These are phyloP conservation scores for Diplosphaera chodatii DNA, from an alignment of 139 green algal genomes.

Conservation along the genomic window DNA sequence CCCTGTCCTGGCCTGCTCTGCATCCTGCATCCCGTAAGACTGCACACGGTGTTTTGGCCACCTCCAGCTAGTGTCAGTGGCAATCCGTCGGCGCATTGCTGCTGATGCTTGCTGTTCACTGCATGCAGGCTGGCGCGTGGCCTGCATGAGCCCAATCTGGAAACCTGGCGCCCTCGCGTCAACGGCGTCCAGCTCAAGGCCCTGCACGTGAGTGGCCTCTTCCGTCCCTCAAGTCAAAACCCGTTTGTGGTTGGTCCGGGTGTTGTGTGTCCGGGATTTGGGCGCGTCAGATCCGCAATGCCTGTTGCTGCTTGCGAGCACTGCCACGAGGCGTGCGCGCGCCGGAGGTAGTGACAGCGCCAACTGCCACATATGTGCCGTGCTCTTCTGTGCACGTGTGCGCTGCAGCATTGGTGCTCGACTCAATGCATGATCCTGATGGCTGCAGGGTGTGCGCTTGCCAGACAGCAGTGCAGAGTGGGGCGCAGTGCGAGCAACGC, in stretches of 20 bases:
- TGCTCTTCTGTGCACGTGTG: too few relatives aligned
- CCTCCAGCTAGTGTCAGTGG: too few relatives aligned
- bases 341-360: too few relatives aligned
- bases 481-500: slow-evolving; percentile 8
- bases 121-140: slow-evolving; percentile 10
- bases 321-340: too few relatives aligned
- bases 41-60: too few relatives aligned
- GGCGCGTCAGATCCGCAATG: too few relatives aligned
- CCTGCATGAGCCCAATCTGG: slow-evolving; percentile 28
- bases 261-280: too few relatives aligned
- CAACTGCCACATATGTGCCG: too few relatives aligned
- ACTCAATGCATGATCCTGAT: too few relatives aligned
- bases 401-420: too few relatives aligned
- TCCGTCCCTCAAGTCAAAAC: background rate
- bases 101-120: background rate
- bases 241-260: background rate
- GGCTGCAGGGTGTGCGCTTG: slow-evolving; percentile 28
- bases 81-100: background rate
- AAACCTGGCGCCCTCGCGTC: slow-evolving; percentile 55
- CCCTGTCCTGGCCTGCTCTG: background rate
- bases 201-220: background rate
- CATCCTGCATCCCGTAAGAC: background rate
- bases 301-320: too few relatives aligned
- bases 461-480: slow-evolving; percentile 42
- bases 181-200: slow-evolving; percentile 56